phyloP scores from a whole-genome alignment of 179 eudicot species.

The Vitellaria paradoxa region DNA sequence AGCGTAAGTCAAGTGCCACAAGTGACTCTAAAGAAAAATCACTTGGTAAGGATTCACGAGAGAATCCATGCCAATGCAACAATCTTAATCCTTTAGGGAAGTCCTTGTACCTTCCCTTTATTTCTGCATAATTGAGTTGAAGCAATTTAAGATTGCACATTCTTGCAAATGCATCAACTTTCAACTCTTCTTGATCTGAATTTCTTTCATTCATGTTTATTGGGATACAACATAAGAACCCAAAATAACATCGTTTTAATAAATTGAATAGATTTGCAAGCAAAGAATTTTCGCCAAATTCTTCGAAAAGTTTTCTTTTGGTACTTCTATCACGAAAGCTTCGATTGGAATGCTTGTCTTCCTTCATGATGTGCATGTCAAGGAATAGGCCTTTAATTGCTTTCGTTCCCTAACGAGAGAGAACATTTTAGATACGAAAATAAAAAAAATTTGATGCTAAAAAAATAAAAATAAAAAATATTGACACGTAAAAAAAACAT shows the following conservation, averaged over 20 bases:
- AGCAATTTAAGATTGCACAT: neutral
- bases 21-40: neutral
- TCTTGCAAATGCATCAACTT: neutral
- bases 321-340: neutral
- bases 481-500: neutral
- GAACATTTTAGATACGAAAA: neutral
- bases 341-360: neutral
- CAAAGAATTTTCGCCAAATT: neutral
- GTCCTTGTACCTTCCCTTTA: too few species aligned
- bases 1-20: too few species aligned
- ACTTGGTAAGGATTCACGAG: neutral
- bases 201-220: neutral
- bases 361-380: neutral
- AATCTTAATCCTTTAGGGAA: too few species aligned
- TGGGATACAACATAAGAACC: neutral
- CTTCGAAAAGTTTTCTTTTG: neutral
- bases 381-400: too few species aligned
- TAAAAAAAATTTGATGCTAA: too few species aligned
- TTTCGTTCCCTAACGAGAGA: neutral
- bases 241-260: neutral
- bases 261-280: neutral
- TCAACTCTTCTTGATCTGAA: neutral
- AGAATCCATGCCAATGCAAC: neutral
- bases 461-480: neutral
- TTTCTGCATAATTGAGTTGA: neutral